Evolutionary conservation across 805 yeast genomes (phyloP).

Genomic region (Pichia paraexigua): DNA sequence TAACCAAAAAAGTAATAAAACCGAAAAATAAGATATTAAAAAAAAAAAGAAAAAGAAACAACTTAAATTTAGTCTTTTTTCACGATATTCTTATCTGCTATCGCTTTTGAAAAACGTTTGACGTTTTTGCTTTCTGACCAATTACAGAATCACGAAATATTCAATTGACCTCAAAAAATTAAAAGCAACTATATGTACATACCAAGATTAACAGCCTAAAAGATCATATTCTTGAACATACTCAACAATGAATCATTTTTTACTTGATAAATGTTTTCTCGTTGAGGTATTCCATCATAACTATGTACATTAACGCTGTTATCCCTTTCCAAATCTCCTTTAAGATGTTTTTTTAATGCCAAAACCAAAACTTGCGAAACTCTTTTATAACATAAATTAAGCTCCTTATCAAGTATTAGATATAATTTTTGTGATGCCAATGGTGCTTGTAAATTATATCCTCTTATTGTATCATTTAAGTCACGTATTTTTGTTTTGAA

Average conservation of each 20-base stretch:
- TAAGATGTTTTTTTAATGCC: constrained; percentile 18
- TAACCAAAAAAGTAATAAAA: no score
- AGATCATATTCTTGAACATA: constrained; percentile 20
- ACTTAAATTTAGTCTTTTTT: no score
- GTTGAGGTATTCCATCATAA: constrained; percentile 18
- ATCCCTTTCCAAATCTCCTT: neutral
- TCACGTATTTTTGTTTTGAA: constrained; percentile 29
- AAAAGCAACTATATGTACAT: no score
- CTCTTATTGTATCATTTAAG: constrained; percentile 43
- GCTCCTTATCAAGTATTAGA: constrained; percentile 36
- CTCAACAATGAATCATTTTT: constrained; percentile 26
- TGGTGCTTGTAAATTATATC: constrained; percentile 61
- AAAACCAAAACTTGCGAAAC: constrained; percentile 23
- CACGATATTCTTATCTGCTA: no score
- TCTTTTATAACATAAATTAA: constrained; percentile 30
- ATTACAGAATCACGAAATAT: no score
- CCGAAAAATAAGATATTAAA: no score
- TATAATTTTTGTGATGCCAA: constrained; percentile 51
- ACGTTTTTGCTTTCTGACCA: no score
- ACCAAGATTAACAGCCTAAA: neutral
- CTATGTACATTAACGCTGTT: neutral
- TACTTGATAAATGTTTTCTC: constrained; percentile 19
- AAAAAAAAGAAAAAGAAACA: no score
- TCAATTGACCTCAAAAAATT: no score
- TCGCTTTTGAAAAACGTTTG: no score